Evolutionary conservation across 2,329 filamentous ascomycete genomes (phyloP).

Genomic region (Podosphaera fusca): DNA sequence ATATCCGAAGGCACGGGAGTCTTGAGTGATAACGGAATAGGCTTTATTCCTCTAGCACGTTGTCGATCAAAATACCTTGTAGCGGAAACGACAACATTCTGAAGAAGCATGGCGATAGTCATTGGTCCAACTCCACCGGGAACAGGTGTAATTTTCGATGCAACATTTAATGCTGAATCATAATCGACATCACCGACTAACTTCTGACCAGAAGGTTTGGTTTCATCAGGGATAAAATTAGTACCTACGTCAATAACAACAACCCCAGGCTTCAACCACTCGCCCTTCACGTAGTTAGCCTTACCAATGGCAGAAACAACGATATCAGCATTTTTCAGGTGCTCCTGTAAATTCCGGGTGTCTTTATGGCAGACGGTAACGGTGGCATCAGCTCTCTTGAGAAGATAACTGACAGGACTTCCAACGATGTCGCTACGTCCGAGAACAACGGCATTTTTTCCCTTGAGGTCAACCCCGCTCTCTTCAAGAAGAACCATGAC

Average conservation of each 20-base stretch:
- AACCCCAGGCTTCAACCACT: slow-evolving; percentile 86
- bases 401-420: slow-evolving; percentile 82
- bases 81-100: slow-evolving; percentile 81
- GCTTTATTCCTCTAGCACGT: slow-evolving; percentile 55
- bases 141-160: slow-evolving; percentile 84
- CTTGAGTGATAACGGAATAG: slow-evolving; percentile 60
- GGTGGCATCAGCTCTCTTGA: slow-evolving; percentile 89
- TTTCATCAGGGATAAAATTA: slow-evolving; percentile 75
- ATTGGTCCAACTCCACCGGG: slow-evolving; percentile 94
- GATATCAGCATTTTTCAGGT: slow-evolving; percentile 69
- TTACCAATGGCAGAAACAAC: slow-evolving; percentile 81
- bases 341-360: slow-evolving; percentile 47
- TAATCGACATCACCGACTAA: slow-evolving; percentile 92
- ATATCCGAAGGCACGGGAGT: slow-evolving; percentile 88
- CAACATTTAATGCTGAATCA: slow-evolving; percentile 61
- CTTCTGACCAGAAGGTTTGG: slow-evolving; percentile 78
- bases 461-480: slow-evolving; percentile 57
- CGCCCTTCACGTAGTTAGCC: slow-evolving; percentile 71
- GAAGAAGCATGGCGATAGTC: slow-evolving; percentile 94
- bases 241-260: slow-evolving; percentile 96
- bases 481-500: slow-evolving; percentile 83
- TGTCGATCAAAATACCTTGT: slow-evolving; percentile 61
- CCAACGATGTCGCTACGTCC: slow-evolving; percentile 94
- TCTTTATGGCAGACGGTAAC: slow-evolving; percentile 91
- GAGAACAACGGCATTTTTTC: slow-evolving; percentile 85